phyloP scores from a whole-genome alignment of 352 stramenopile species.

The Globisporangium abappressorium region DNA sequence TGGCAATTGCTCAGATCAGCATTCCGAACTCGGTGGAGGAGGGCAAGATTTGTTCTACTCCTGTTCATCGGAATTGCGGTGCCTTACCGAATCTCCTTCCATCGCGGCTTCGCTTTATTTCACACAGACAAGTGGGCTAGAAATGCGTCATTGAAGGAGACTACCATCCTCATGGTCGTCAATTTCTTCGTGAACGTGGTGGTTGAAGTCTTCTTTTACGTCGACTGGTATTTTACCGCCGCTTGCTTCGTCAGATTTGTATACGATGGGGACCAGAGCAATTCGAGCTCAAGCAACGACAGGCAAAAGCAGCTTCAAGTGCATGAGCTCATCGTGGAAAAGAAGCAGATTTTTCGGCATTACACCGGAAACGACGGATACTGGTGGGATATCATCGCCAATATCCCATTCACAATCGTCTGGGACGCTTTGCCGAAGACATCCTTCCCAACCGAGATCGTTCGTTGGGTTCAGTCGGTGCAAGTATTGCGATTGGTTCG shows the following conservation, averaged over 20 bases:
- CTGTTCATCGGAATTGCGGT: background rate
- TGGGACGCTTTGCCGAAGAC: background rate
- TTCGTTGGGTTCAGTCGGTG: background rate
- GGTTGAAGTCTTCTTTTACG: background rate
- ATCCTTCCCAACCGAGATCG: background rate
- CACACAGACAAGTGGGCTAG: background rate
- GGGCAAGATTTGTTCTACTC: background rate
- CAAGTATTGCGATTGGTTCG: background rate
- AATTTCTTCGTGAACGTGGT: background rate
- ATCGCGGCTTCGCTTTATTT: background rate
- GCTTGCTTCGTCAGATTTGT: slow-evolving; percentile 1
- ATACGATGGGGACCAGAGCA: background rate
- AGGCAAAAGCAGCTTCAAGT: background rate
- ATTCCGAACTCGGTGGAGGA: background rate
- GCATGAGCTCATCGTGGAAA: slow-evolving; percentile 1
- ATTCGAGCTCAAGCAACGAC: background rate
- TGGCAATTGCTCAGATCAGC: background rate
- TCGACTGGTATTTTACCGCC: background rate
- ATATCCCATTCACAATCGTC: background rate
- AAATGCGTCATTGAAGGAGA: background rate
- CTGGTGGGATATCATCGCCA: background rate
- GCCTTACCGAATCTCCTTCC: background rate
- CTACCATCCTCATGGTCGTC: background rate
- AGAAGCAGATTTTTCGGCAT: background rate
- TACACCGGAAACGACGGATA: background rate